Base-by-base conservation (phyloP, 345 rosid species). In the Salix purpurea region DNA sequence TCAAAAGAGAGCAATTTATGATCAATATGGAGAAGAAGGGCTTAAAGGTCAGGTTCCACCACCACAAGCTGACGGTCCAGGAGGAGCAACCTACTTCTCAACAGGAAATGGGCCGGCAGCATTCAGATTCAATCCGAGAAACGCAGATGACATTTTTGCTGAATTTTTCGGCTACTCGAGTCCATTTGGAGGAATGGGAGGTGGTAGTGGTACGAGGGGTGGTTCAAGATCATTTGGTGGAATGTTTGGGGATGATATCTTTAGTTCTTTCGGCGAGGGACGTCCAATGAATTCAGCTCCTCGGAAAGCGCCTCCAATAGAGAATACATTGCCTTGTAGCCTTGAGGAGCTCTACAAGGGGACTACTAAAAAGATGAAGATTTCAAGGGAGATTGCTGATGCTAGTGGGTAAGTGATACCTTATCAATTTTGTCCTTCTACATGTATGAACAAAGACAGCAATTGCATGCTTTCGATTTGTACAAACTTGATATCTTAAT, bases 21-120 rank as follows among this genome's bases (percentile, higher is more conserved):
- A 94, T 69, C 97, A 89, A 62, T 89, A 88, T 69, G 98, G 98
- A 24, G 97, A 94, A 80, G 96, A 94, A 81, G 98, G 92, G 62
- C 88, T 94, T 0, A 91, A 90, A 76, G 92, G 90, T 14, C 92
- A 86, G 73, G 90, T 85, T 34, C 98, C 97, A 16, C 91, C 98
- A 19, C 94, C 92, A 0, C 90, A 81, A 26, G 86, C 89, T 0
- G 94, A 90, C 12, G 90, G 87, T 19, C 84, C 87, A 18, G 92
- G 87, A 39, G 92, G 92, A 44, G 81, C 92, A 26, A 87, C 93
- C 11, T 91, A 88, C 90, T 92, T 90, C 89, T 84, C 89, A 10
- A 78, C 93, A 0, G 94, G 98, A 50, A 90, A 90, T 67, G 91
- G 90, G 15, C 84, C 97, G 48, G 79, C 87, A 48, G 72, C 84